These are phyloP conservation scores for Pseudoneurospora amorphoporcata DNA, from an alignment of 495 filamentous ascomycete genomes.

Conservation along the genomic window DNA sequence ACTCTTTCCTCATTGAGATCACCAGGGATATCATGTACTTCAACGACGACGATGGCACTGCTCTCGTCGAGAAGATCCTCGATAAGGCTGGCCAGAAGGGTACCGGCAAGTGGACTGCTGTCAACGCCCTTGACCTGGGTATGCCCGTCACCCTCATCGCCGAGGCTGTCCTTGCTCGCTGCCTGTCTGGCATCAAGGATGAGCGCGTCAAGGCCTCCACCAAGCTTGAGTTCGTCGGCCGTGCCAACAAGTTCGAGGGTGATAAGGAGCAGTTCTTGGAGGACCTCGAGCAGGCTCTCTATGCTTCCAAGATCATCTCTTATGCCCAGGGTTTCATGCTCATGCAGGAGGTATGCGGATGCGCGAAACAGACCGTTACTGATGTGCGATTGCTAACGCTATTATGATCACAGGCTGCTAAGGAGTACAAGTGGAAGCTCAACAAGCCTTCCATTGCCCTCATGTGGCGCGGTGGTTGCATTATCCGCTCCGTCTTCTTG, in stretches of 20 bases:
- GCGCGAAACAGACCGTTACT: background rate
- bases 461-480: constrained; percentile 99
- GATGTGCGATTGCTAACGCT: constrained; percentile 4
- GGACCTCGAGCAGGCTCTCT: constrained; percentile 96
- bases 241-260: constrained; percentile 69
- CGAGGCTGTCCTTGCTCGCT: constrained; percentile 91
- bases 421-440: constrained; percentile 93
- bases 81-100: constrained; percentile 99
- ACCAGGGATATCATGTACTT: constrained; percentile 95
- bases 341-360: constrained; percentile 78
- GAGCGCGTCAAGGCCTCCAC: constrained; percentile 79
- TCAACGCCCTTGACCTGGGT: constrained; percentile 95
- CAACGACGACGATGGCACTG: constrained; percentile 83
- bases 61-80: constrained; percentile 96
- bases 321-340: constrained; percentile 99
- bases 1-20: constrained; percentile 99
- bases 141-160: constrained; percentile 99
- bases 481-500: constrained; percentile 99
- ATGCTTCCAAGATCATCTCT: constrained; percentile 99
- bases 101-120: constrained; percentile 99
- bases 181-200: constrained; percentile 84
- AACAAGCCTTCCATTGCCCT: constrained; percentile 99
- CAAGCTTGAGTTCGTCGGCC: constrained; percentile 62
- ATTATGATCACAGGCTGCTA: constrained; percentile 56
- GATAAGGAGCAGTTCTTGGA: constrained; percentile 88